phyloP scores from a whole-genome alignment of 345 rosid genomes.

The Rhizophora mangle region DNA sequence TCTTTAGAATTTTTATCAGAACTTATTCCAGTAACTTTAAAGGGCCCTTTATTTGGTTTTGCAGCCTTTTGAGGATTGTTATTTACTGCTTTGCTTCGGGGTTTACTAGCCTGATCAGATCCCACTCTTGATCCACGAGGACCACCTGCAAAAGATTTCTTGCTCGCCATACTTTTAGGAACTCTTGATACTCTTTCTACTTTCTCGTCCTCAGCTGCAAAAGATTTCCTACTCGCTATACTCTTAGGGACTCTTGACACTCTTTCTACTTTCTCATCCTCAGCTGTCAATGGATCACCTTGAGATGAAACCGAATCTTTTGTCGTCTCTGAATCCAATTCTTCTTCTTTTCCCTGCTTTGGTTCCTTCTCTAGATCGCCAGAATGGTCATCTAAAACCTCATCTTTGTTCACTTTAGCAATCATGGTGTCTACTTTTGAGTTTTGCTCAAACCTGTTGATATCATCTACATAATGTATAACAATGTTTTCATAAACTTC shows the following conservation, averaged over 20 bases:
- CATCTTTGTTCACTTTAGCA: constrained; percentile 28
- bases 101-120: constrained; percentile 27
- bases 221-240: constrained; percentile 17
- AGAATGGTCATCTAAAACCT: constrained; percentile 31
- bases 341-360: constrained; percentile 44
- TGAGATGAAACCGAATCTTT: constrained; percentile 57
- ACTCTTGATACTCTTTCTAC: constrained; percentile 37
- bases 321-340: constrained; percentile 49
- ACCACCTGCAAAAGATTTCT: constrained; percentile 20
- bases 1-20: constrained; percentile 26
- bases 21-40: constrained; percentile 27
- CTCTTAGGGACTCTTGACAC: constrained; percentile 32
- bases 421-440: constrained; percentile 20
- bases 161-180: constrained; percentile 22
- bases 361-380: constrained; percentile 44
- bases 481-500: constrained; percentile 55
- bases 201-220: constrained; percentile 47
- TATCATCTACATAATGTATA: constrained; percentile 64
- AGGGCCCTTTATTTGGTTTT: constrained; percentile 31
- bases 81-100: constrained; percentile 18
- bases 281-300: constrained; percentile 38
- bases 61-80: constrained; percentile 30
- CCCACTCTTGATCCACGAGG: constrained; percentile 22
- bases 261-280: constrained; percentile 50
- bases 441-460: constrained; percentile 40